These are phyloP conservation scores for Thymus quinquecostatus DNA, from an alignment of 257 asterid genomes.

Conservation along the genomic window DNA sequence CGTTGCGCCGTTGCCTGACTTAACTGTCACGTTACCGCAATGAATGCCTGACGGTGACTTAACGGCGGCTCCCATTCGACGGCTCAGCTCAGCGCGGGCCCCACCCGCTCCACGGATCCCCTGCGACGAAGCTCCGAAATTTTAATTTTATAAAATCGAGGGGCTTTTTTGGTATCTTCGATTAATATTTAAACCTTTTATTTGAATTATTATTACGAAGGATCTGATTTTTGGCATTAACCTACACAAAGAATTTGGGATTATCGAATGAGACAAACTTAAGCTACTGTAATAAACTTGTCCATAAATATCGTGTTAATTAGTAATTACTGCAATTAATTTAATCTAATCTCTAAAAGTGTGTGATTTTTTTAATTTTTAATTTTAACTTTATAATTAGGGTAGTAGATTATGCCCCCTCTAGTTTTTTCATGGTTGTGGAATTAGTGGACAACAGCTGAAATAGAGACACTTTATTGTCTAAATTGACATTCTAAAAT, in stretches of 20 bases:
- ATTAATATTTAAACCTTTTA: neutral
- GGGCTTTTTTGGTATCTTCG: conserved; percentile 22
- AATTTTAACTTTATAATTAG: neutral
- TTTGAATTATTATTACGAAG: conserved; percentile 4
- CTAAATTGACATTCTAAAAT: neutral
- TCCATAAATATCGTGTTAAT: conserved; percentile 11
- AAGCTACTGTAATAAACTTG: conserved; percentile 4
- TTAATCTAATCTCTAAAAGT: neutral
- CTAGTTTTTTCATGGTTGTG: conserved; percentile 11
- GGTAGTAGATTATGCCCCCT: conserved; percentile 20
- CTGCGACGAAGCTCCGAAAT: conserved; percentile 35
- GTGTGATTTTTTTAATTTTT: neutral
- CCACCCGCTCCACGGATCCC: conserved; percentile 32
- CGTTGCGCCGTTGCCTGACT: conserved; percentile 44
- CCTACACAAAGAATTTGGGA: conserved; percentile 22
- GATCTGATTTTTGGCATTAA: conserved; percentile 37
- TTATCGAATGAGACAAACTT: conserved; percentile 34
- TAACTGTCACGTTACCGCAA: conserved; percentile 38
- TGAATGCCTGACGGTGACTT: conserved; percentile 45
- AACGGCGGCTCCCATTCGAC: conserved; percentile 41
- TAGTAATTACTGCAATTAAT: neutral
- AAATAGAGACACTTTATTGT: neutral
- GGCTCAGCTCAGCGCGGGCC: conserved; percentile 34
- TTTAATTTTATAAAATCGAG: conserved; percentile 39
- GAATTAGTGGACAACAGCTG: neutral